Base-by-base conservation (phyloP, 148 eudicot species). In the Simmondsia chinensis region DNA sequence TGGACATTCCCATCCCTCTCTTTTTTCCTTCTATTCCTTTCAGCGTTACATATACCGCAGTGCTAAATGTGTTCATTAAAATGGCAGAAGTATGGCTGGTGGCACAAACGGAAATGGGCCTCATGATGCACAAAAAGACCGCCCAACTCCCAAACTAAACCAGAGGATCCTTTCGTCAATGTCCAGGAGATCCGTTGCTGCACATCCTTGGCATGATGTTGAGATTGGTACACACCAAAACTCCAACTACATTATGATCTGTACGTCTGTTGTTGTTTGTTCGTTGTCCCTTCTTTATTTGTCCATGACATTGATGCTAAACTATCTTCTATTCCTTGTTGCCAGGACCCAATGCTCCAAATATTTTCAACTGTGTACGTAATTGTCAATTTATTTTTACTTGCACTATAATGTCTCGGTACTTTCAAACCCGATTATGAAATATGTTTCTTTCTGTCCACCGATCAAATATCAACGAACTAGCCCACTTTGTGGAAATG, bases 191-290 rank as follows among this genome's bases (percentile, higher is more conserved):
- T 71, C 83, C 3, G 94, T 79, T 56, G 94, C 94, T 15, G 94
- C 94, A 49, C 94, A 83, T 66, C 80, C 83, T 23, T 83, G 94
- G 94, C 94, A 83, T 66, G 94, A 83, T 56, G 80, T 83, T 41
- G 94, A 83, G 51, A 79, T 83, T 14, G 94, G 94, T 83, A 69
- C 24, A 57, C 12, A 4, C 11, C 31, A 5, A 28, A n/a, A n/a
- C n/a, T n/a, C n/a, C n/a, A n/a, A n/a, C n/a, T n/a, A n/a, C n/a
- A n/a, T n/a, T n/a, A n/a, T n/a, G n/a, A n/a, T n/a, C n/a, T n/a
- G n/a, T n/a, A n/a, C n/a, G n/a, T n/a, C n/a, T 28, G 31, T 28
- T 5, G 5, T 28, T 28, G 5, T 28, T 28, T 28, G 31, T 28
- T 28, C 6, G 31, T 5, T 28, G 5, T 16, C 33, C 4, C 2